Percentiles rank a stretch among this genome's conserved stretches.
phyloP scores from a whole-genome alignment of 306 rosid genomes.

The Medicago ruthenica region DNA sequence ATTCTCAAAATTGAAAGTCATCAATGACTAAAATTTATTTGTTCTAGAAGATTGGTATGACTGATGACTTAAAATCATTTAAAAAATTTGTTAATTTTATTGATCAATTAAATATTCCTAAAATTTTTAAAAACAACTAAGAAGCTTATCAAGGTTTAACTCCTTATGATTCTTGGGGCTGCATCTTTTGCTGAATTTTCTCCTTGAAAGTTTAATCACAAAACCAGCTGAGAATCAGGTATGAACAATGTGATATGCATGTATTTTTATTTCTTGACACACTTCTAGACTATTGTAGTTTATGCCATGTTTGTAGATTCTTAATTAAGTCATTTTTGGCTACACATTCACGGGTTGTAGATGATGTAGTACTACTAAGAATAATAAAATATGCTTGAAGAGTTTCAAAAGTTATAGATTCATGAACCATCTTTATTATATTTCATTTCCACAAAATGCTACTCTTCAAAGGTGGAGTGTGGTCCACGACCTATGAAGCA shows the following conservation, averaged over 20 bases:
- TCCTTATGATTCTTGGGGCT: background rate
- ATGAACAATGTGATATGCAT: background rate
- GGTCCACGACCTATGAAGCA: constrained; percentile 47
- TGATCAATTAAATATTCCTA: too few species aligned
- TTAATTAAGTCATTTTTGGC: background rate
- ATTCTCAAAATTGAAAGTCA: too few species aligned
- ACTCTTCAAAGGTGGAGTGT: constrained; percentile 33
- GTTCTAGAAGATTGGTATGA: too few species aligned
- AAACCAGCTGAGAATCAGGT: background rate
- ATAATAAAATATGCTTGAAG: constrained; percentile 35
- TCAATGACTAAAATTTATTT: too few species aligned
- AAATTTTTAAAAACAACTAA: too few species aligned
- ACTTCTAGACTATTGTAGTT: background rate
- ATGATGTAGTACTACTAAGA: constrained; percentile 32
- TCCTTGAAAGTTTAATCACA: background rate
- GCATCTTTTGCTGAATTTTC: background rate
- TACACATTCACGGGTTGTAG: constrained; percentile 38
- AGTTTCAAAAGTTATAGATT: constrained; percentile 15
- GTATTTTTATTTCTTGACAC: background rate
- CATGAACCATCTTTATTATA: constrained; percentile 25
- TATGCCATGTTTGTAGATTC: background rate
- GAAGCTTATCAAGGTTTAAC: too few species aligned
- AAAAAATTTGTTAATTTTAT: too few species aligned
- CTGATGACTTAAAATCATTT: too few species aligned
- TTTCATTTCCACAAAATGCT: constrained; percentile 45